Percentiles rank a stretch among this genome's conserved stretches.
phyloP scores from a whole-genome alignment of 805 yeast genomes.

The Saturnispora sanitii region DNA sequence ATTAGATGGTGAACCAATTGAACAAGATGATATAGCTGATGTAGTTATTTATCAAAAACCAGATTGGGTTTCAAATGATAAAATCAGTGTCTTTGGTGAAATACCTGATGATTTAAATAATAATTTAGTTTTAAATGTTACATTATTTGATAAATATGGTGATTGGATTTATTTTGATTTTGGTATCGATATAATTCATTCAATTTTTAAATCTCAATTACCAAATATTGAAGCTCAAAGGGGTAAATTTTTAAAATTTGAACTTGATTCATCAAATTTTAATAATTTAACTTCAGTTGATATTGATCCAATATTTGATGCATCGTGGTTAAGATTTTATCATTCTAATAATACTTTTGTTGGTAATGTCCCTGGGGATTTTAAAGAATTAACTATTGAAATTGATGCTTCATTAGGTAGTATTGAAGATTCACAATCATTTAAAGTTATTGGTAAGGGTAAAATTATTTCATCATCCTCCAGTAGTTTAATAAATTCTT shows the following conservation, averaged over 20 bases:
- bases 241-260: constrained; percentile 49
- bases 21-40: constrained; percentile 42
- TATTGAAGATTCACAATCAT: constrained; percentile 30
- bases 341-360: constrained; percentile 49
- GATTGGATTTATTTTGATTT: constrained; percentile 52
- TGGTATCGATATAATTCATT: constrained; percentile 40
- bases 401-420: constrained; percentile 34
- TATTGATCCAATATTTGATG: constrained; percentile 35
- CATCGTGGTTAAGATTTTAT: constrained; percentile 61
- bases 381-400: constrained; percentile 31
- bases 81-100: constrained; percentile 39
- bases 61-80: constrained; percentile 41
- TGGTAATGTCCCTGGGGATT: constrained; percentile 54
- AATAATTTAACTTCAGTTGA: constrained; percentile 42
- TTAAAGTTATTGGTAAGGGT: constrained; percentile 46
- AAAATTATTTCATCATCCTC: constrained; percentile 13
- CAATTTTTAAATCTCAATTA: constrained; percentile 46
- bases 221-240: constrained; percentile 60
- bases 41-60: constrained; percentile 48
- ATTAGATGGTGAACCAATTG: constrained; percentile 50
- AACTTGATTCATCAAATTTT: constrained; percentile 45
- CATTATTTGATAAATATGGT: constrained; percentile 48
- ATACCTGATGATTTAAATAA: constrained; percentile 41
- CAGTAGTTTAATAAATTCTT: not conserved
- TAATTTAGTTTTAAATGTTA: constrained; percentile 38